These are phyloP conservation scores for Corchorus olitorius DNA, from an alignment of 345 rosid genomes.

Conservation along the genomic window DNA sequence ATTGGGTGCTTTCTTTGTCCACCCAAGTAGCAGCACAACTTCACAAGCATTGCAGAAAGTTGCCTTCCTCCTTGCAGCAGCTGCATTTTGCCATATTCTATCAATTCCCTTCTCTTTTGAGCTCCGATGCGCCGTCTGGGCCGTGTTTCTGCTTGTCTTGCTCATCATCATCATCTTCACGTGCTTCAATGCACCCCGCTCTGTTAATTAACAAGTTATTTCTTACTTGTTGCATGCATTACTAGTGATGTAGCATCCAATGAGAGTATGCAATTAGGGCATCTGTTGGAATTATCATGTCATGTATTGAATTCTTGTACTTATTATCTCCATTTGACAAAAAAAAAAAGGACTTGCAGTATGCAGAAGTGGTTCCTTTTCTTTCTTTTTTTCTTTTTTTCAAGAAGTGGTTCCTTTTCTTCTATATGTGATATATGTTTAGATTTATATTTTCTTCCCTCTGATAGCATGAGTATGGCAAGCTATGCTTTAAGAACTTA, in stretches of 20 bases:
- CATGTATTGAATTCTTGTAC: too few relatives aligned
- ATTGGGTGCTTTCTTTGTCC: not conserved
- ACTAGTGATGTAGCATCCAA: not conserved
- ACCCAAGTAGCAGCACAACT: not conserved
- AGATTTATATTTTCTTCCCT: too few relatives aligned
- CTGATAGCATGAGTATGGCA: too few relatives aligned
- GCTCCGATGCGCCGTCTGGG: conserved; percentile 14
- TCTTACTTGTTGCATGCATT: not conserved
- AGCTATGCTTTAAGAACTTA: too few relatives aligned
- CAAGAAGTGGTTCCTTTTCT: too few relatives aligned
- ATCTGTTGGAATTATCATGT: too few relatives aligned
- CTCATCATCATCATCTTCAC: not conserved
- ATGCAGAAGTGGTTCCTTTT: too few relatives aligned
- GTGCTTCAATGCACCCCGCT: not conserved
- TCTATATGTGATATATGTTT: too few relatives aligned
- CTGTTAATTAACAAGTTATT: not conserved
- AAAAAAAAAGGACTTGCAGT: too few relatives aligned
- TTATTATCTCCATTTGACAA: too few relatives aligned
- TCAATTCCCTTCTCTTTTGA: conserved; percentile 8
- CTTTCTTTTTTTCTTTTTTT: too few relatives aligned
- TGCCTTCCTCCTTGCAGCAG: not conserved
- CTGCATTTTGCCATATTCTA: not conserved
- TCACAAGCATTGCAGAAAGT: conserved; percentile 9
- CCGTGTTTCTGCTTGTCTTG: not conserved
- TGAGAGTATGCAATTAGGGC: too few relatives aligned